Evolutionary conservation across 2,329 filamentous ascomycete species (phyloP).

Genomic region (Phialemoniopsis sp.): DNA sequence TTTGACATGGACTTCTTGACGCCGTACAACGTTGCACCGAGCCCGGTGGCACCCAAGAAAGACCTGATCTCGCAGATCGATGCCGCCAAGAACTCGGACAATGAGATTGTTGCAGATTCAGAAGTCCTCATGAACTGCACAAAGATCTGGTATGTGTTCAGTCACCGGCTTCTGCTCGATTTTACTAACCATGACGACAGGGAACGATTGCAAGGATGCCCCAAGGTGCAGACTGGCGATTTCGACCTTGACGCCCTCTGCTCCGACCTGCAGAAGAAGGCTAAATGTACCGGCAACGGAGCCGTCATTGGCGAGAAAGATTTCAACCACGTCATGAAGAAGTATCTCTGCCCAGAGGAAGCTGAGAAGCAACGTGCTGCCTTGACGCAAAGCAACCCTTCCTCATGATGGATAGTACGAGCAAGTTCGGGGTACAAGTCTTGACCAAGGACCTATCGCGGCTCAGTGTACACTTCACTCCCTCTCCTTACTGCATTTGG

Average conservation of each 20-base stretch:
- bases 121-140: constrained; percentile 75
- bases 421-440: no score
- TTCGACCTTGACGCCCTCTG: constrained; percentile 93
- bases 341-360: constrained; percentile 46
- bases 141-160: constrained; percentile 84
- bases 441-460: no score
- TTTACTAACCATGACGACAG: constrained; percentile 49
- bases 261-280: constrained; percentile 89
- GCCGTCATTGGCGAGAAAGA: constrained; percentile 87
- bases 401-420: no score
- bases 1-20: constrained; percentile 78
- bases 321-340: constrained; percentile 74
- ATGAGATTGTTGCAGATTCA: constrained; percentile 56
- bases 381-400: no score
- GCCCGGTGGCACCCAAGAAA: constrained; percentile 47
- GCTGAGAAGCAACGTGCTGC: not conserved
- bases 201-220: constrained; percentile 85
- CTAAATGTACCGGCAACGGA: constrained; percentile 87
- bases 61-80: constrained; percentile 78
- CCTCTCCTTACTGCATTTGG: no score
- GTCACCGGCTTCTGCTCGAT: not conserved
- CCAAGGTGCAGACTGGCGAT: constrained; percentile 83
- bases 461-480: no score
- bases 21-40: constrained; percentile 67
- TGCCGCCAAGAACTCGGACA: constrained; percentile 64